These are phyloP conservation scores for Metschnikowia baotianmanensis DNA, from an alignment of 805 yeast genomes.

Conservation along the genomic window DNA sequence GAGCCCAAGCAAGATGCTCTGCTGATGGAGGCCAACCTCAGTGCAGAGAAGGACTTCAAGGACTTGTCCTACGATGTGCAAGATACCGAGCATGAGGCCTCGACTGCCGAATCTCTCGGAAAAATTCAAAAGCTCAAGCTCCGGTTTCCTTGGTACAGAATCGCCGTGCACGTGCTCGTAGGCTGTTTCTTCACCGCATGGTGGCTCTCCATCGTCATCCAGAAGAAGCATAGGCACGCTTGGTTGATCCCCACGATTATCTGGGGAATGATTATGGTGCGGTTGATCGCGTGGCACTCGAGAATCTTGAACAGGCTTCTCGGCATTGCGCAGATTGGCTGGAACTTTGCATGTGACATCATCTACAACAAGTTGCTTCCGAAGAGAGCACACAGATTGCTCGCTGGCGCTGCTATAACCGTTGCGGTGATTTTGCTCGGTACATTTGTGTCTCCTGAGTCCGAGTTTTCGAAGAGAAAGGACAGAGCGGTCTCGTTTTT, in stretches of 20 bases:
- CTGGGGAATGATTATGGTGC: constrained; percentile 49
- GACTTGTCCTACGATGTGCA: constrained; percentile 6
- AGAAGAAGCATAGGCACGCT: constrained; percentile 44
- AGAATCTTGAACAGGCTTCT: constrained; percentile 24
- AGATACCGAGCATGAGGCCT: constrained; percentile 13
- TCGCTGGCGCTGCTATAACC: constrained; percentile 45
- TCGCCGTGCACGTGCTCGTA: constrained; percentile 19
- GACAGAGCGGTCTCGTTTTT: constrained; percentile 60
- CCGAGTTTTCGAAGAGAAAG: constrained; percentile 42
- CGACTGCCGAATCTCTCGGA: constrained; percentile 9
- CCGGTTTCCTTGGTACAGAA: constrained; percentile 15
- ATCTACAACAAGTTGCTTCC: constrained; percentile 42
- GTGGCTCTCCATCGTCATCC: constrained; percentile 55
- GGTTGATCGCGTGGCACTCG: constrained; percentile 51
- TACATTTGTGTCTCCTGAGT: constrained; percentile 50
- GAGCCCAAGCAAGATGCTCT: constrained; percentile 4
- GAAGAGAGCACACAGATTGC: constrained; percentile 36
- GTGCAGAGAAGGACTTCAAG: constrained; percentile 6
- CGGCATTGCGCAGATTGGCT: constrained; percentile 13
- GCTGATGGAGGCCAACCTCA: constrained; percentile 6
- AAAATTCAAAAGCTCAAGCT: constrained; percentile 11
- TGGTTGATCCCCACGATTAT: constrained; percentile 61
- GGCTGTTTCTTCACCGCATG: constrained; percentile 28
- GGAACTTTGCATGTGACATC: constrained; percentile 32
- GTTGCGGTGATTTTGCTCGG: constrained; percentile 51